phyloP scores from a whole-genome alignment of 1,139 yeast species.

The Geotrichum fermentans region DNA sequence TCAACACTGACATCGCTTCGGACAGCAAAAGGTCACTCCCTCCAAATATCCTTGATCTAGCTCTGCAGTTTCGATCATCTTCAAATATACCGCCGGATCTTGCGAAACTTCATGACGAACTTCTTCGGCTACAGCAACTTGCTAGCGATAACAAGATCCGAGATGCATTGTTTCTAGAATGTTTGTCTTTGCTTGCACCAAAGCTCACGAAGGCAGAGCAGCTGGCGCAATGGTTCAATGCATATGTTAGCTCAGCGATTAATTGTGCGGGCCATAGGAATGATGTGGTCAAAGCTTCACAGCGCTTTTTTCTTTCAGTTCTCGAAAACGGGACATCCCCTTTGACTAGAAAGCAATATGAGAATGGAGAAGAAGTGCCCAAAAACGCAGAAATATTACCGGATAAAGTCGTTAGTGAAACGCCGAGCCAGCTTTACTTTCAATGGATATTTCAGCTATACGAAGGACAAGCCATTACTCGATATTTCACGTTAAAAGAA shows the following conservation, averaged over 20 bases:
- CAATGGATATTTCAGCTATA: conserved; percentile 5
- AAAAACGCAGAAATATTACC: background rate
- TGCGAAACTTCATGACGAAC: conserved; percentile 46
- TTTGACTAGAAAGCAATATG: conserved; percentile 22
- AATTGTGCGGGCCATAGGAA: conserved; percentile 53
- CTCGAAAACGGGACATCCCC: conserved; percentile 26
- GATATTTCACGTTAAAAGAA: conserved; percentile 16
- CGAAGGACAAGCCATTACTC: background rate
- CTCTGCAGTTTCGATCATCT: background rate
- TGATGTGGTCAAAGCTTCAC: conserved; percentile 41
- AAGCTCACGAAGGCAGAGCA: conserved; percentile 42
- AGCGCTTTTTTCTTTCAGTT: conserved; percentile 43
- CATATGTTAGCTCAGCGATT: conserved; percentile 50
- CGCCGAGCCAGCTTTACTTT: conserved; percentile 14
- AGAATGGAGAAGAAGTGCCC: background rate
- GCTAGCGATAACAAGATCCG: conserved; percentile 35
- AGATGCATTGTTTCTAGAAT: conserved; percentile 44
- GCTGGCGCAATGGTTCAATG: conserved; percentile 49
- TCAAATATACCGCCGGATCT: background rate
- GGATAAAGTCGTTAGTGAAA: conserved; percentile 1
- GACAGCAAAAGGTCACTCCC: conserved; percentile 6
- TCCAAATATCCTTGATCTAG: background rate
- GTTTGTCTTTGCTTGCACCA: conserved; percentile 42
- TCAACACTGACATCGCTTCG: conserved; percentile 1
- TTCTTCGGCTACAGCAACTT: conserved; percentile 44